These are phyloP conservation scores for Monosporozyma aerobia DNA, from an alignment of 805 yeast genomes.

Conservation along the genomic window DNA sequence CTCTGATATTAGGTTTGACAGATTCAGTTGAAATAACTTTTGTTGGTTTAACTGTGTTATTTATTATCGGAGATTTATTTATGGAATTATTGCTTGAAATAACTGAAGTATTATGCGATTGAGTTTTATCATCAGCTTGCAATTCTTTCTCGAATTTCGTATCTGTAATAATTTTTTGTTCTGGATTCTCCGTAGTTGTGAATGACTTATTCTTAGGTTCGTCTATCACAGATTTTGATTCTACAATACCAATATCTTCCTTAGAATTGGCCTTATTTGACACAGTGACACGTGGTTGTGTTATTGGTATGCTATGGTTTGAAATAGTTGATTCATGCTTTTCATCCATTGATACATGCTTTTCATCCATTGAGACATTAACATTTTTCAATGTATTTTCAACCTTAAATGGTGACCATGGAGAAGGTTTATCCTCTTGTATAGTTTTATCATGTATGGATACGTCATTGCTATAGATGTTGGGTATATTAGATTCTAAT, in stretches of 20 bases:
- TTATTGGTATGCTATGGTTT: not conserved
- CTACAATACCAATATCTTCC: not conserved
- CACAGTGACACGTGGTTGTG: not conserved
- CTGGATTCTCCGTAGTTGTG: not conserved
- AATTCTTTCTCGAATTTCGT: not conserved
- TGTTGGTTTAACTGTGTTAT: not conserved
- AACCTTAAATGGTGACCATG: slow-evolving; percentile 25
- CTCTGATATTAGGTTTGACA: slow-evolving; percentile 8
- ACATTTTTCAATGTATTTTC: slow-evolving; percentile 10
- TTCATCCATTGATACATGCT: not conserved
- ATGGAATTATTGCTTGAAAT: not conserved
- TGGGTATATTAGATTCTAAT: slow-evolving; percentile 1
- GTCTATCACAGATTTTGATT: not conserved
- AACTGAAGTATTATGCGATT: not conserved
- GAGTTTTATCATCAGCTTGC: not conserved
- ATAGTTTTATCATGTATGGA: not conserved
- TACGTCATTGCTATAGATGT: not conserved
- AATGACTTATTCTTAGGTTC: not conserved
- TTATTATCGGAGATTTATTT: not conserved
- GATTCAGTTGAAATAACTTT: not conserved
- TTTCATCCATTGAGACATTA: not conserved
- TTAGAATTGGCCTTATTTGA: no score
- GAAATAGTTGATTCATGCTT: no score
- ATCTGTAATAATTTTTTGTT: not conserved
- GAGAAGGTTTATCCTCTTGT: slow-evolving; percentile 4